phyloP scores from a whole-genome alignment of 2,329 filamentous ascomycete genomes.

The Trichoderma aggressivum region DNA sequence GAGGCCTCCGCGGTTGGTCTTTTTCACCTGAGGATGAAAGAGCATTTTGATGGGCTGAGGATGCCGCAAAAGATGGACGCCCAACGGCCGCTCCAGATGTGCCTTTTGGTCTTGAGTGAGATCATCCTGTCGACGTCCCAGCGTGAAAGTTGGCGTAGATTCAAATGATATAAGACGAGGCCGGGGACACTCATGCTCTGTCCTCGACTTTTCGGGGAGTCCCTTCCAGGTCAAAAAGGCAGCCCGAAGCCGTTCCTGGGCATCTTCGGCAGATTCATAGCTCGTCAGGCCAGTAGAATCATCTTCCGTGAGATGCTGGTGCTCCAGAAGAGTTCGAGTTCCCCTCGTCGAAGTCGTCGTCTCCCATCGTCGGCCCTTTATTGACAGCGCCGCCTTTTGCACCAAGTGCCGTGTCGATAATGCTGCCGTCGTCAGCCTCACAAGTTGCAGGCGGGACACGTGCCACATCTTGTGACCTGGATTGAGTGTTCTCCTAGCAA shows the following conservation, averaged over 20 bases:
- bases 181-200: conserved; percentile 42
- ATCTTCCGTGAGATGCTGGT: conserved; percentile 30
- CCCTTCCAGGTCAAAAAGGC: conserved; percentile 36
- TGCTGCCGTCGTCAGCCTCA: neutral
- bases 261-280: conserved; percentile 32
- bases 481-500: neutral
- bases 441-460: neutral
- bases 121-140: conserved; percentile 72
- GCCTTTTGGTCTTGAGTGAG: conserved; percentile 45
- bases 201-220: conserved; percentile 2
- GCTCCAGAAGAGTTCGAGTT: conserved; percentile 28
- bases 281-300: conserved; percentile 25
- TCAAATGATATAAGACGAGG: conserved; percentile 80
- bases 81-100: conserved; percentile 42
- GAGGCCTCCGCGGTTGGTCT: conserved; percentile 79
- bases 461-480: conserved; percentile 18
- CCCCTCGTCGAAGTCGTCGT: neutral
- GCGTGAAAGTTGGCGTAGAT: conserved; percentile 80
- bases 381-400: neutral
- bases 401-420: neutral
- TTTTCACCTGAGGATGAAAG: conserved; percentile 58
- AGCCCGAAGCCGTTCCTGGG: conserved; percentile 35
- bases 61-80: conserved; percentile 27
- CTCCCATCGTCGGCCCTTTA: neutral
- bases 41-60: conserved; percentile 30